A percentile compares a stretch with the other conserved stretches of the same genome.
These are phyloP conservation scores for Xerophyta viscosa DNA, from an alignment of 106 monocot species.

Conservation along the genomic window DNA sequence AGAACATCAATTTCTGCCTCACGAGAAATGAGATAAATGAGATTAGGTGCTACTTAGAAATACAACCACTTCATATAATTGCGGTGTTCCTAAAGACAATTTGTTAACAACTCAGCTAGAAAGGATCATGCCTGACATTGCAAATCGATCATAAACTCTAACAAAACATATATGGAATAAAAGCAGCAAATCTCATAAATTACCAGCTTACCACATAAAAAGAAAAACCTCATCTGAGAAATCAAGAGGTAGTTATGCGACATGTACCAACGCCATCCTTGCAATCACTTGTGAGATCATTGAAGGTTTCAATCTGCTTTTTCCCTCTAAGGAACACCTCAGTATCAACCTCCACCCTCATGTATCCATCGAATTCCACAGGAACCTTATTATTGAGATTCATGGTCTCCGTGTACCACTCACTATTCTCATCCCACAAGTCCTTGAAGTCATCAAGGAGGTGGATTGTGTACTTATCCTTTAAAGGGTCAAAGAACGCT, in stretches of 20 bases:
- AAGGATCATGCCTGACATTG: too few species aligned
- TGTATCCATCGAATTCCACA: conserved; percentile 90
- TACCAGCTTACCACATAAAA: too few species aligned
- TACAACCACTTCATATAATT: too few species aligned
- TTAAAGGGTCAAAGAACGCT: conserved; percentile 73
- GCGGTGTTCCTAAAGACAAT: too few species aligned
- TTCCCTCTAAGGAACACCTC: conserved; percentile 92
- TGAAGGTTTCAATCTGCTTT: conserved; percentile 83
- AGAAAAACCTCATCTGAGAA: neutral
- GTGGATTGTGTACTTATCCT: conserved; percentile 62
- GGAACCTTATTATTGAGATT: conserved; percentile 59
- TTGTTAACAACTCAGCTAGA: too few species aligned
- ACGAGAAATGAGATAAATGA: too few species aligned
- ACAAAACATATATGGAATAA: too few species aligned
- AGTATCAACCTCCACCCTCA: conserved; percentile 78
- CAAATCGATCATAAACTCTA: too few species aligned
- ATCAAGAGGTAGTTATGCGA: conserved; percentile 19
- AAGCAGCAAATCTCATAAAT: too few species aligned
- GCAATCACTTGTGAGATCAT: conserved; percentile 85
- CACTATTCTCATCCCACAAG: conserved; percentile 76
- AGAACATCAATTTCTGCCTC: too few species aligned
- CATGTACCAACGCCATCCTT: conserved; percentile 87
- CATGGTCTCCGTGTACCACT: conserved; percentile 79
- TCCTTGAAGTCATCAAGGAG: conserved; percentile 83
- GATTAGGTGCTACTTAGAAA: too few species aligned